Evolutionary conservation across 2,329 filamentous ascomycete genomes (phyloP), one percentile per base, ranked within the genome.

Genomic region (Shiraia bambusicola): DNA sequence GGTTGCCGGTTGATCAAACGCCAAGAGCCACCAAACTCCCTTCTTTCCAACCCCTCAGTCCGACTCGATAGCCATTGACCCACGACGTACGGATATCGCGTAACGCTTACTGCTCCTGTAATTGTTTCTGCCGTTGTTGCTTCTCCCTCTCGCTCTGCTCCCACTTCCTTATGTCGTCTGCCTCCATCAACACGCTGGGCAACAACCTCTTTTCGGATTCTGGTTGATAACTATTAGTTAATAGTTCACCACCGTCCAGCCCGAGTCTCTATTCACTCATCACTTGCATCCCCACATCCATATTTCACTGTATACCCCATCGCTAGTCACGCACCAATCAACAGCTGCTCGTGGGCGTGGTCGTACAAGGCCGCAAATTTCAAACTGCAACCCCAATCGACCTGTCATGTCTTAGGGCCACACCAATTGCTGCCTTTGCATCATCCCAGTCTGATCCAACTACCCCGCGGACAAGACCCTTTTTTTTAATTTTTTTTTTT

Each of bases 161-260:
- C 59, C 57, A 52, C 48, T n/a, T n/a, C n/a, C n/a, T n/a, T n/a
- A 67, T 69, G 65, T 69, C 65, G 61, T 65, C 51, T 38, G 52
- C 59, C 40, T 54, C 50, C 48, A 62, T 52, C 51, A 59, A 57
- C 37, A 48, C 56, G 48, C 50, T 61, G 45, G 61, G 63, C 56
- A 66, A 63, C 60, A 59, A 55, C 37, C 43, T 63, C 59, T 67
- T 67, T 59, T 61, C 59, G 42, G 64, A 67, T 53, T 65, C 59
- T 54, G 63, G 63, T 53, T 67, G 34, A 22, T 34, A n/a, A n/a
- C n/a, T n/a, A n/a, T n/a, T n/a, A n/a, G n/a, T n/a, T n/a, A n/a
- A n/a, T n/a, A n/a, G n/a, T n/a, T n/a, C n/a, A n/a, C n/a, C n/a
- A 51, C 56, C 46, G 52, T 52, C 39, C 52, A 51, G 57, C 50